A percentile compares a stretch with the other conserved stretches of the same genome.
phyloP scores from a whole-genome alignment of 2,329 filamentous ascomycete genomes.

The Neocatenulostroma microsporum region DNA sequence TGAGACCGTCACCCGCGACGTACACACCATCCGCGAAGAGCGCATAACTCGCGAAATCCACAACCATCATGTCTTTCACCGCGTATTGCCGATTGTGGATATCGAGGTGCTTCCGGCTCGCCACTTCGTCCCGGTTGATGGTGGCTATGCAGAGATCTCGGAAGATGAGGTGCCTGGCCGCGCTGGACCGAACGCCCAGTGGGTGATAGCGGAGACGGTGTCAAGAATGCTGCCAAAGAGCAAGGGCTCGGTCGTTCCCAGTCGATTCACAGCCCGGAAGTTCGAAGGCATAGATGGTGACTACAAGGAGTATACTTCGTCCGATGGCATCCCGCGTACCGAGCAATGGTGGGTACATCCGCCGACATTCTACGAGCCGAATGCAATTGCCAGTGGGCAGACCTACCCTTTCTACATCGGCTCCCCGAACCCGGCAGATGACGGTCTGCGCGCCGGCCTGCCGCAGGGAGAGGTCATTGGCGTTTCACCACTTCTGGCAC shows the following conservation, averaged over 20 bases:
- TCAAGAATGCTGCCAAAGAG: slow-evolving; percentile 21
- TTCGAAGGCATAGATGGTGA: slow-evolving; percentile 36
- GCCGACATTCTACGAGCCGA: slow-evolving; percentile 32
- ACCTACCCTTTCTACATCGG: slow-evolving; percentile 28
- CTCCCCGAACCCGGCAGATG: slow-evolving; percentile 12
- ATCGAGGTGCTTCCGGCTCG: slow-evolving; percentile 46
- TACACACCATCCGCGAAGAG: slow-evolving; percentile 43
- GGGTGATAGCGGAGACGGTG: slow-evolving; percentile 29
- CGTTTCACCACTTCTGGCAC: slow-evolving; percentile 13
- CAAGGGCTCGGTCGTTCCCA: slow-evolving; percentile 11
- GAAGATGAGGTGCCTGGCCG: slow-evolving; percentile 34
- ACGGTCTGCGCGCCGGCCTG: slow-evolving; percentile 17
- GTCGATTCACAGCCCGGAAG: slow-evolving; percentile 28
- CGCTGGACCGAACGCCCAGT: slow-evolving; percentile 20
- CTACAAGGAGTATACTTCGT: slow-evolving; percentile 30
- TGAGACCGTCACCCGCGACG: slow-evolving; percentile 38
- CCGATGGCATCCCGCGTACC: slow-evolving; percentile 35
- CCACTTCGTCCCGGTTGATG: slow-evolving; percentile 41
- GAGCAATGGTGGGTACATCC: slow-evolving; percentile 42
- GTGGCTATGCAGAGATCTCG: slow-evolving; percentile 39
- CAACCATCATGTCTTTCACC: slow-evolving; percentile 46
- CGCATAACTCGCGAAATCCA: slow-evolving; percentile 48
- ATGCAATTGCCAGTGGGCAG: slow-evolving; percentile 26
- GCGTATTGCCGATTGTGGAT: slow-evolving; percentile 47
- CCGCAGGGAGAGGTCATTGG: slow-evolving; percentile 16